These are phyloP conservation scores for Aspergillus diversus DNA, from an alignment of 495 filamentous ascomycete genomes.

Conservation along the genomic window DNA sequence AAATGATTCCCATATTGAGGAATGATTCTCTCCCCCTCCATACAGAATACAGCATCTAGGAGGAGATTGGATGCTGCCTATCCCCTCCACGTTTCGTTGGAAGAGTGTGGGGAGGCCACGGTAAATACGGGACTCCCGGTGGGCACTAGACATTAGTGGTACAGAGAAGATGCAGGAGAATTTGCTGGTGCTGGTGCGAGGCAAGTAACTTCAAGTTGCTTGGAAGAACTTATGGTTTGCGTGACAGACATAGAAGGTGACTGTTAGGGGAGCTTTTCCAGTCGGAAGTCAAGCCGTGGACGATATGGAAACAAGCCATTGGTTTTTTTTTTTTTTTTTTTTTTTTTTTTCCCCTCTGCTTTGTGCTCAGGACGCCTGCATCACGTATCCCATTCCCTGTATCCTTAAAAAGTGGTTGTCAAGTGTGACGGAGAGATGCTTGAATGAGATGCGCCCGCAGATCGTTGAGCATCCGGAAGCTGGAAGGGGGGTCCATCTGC, in stretches of 20 bases:
- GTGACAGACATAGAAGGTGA: too few relatives aligned
- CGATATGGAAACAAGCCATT: conserved; percentile 4
- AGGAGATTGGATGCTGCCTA: not conserved
- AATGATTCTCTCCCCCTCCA: not conserved
- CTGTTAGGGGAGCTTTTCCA: conserved; percentile 15
- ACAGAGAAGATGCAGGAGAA: not conserved
- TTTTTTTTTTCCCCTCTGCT: too few relatives aligned
- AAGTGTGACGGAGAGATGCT: not conserved
- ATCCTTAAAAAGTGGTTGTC: not conserved
- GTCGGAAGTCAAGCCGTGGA: conserved; percentile 14
- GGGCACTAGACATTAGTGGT: not conserved
- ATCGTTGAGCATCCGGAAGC: not conserved
- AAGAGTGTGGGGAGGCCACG: not conserved
- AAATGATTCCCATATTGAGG: not conserved
- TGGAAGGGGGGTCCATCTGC: not conserved
- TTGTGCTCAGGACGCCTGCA: not conserved
- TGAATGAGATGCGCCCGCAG: conserved; percentile 1
- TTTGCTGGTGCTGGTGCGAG: too few relatives aligned
- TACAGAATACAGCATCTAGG: not conserved
- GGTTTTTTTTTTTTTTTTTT: too few relatives aligned
- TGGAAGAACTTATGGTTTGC: not conserved
- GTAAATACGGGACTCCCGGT: not conserved
- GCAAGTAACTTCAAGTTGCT: not conserved
- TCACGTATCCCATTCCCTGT: not conserved
- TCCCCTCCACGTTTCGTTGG: not conserved